phyloP scores from a whole-genome alignment of 139 green algal species.

The Chlorella sp. region DNA sequence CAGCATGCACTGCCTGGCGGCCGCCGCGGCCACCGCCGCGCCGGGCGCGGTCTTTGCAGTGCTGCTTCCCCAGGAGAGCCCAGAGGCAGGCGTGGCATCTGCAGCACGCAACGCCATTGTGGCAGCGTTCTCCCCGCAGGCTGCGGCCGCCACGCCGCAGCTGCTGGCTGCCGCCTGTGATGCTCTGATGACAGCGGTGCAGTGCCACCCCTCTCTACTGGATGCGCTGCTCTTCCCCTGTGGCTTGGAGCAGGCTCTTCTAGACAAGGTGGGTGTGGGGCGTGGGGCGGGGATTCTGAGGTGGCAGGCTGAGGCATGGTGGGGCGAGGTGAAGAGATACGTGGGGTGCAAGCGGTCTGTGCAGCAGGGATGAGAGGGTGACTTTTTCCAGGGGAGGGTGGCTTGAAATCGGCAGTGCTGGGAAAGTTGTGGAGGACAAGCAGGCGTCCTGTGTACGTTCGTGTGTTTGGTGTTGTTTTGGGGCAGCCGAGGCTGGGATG shows the following conservation, averaged over 20 bases:
- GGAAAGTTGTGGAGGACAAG: not conserved
- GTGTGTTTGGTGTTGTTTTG: no score
- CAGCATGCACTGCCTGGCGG: constrained; percentile 26
- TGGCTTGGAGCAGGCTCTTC: constrained; percentile 42
- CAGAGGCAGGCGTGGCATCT: constrained; percentile 2
- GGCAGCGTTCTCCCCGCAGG: constrained; percentile 13
- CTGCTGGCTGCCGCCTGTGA: constrained; percentile 52
- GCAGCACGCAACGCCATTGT: constrained; percentile 20
- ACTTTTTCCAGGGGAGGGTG: not conserved
- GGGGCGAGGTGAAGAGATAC: not conserved
- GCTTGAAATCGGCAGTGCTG: not conserved
- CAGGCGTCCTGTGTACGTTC: no score
- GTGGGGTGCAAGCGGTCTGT: no score
- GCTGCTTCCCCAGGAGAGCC: constrained; percentile 31
- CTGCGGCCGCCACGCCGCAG: not conserved
- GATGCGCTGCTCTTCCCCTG: constrained; percentile 66
- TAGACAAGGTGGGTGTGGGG: constrained; percentile 19
- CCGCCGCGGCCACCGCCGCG: constrained; percentile 15
- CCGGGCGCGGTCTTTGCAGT: constrained; percentile 1
- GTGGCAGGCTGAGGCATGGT: not conserved
- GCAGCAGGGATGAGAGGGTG: no score
- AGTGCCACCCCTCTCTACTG: constrained; percentile 53
- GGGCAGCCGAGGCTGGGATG: no score
- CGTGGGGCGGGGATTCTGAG: not conserved
- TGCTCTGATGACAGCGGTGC: constrained; percentile 51